Percentiles rank a stretch among this genome's conserved stretches.
Evolutionary conservation across 75 land plant genomes (phyloP).

Genomic region (Cupressus sempervirens): DNA sequence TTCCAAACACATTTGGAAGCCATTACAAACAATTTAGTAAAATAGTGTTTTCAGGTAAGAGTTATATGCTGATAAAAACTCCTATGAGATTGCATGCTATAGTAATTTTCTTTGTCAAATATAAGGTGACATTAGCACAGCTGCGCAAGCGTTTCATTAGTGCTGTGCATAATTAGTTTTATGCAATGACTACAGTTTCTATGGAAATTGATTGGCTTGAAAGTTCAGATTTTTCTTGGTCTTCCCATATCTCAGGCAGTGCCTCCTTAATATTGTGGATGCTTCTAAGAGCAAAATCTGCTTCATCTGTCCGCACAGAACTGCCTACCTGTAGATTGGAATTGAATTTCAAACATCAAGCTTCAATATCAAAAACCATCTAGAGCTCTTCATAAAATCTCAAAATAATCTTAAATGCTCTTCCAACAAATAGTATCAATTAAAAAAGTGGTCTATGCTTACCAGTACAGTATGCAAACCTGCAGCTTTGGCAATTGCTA

Average conservation of each 20-base stretch:
- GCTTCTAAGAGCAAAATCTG: slow-evolving; percentile 69
- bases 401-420: not conserved
- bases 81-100: not conserved
- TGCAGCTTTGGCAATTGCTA: slow-evolving; percentile 63
- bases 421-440: not conserved
- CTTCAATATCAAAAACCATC: not conserved
- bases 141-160: not conserved
- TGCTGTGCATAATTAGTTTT: not conserved
- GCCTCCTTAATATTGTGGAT: slow-evolving; percentile 77
- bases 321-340: slow-evolving; percentile 55
- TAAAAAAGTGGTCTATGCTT: slow-evolving; percentile 12
- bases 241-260: slow-evolving; percentile 69
- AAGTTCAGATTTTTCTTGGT: slow-evolving; percentile 21
- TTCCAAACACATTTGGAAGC: not conserved
- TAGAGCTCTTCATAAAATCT: not conserved
- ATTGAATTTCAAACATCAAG: not conserved
- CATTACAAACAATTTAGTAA: not conserved
- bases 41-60: not conserved
- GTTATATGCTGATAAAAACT: not conserved
- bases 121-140: not conserved
- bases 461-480: slow-evolving; percentile 80
- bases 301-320: slow-evolving; percentile 42
- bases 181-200: slow-evolving; percentile 52
- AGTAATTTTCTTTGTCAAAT: not conserved
- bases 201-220: slow-evolving; percentile 22